phyloP scores from a whole-genome alignment of 1,284 basidiomycete genomes.

The Austroboletus olivaceoglutinosus region DNA sequence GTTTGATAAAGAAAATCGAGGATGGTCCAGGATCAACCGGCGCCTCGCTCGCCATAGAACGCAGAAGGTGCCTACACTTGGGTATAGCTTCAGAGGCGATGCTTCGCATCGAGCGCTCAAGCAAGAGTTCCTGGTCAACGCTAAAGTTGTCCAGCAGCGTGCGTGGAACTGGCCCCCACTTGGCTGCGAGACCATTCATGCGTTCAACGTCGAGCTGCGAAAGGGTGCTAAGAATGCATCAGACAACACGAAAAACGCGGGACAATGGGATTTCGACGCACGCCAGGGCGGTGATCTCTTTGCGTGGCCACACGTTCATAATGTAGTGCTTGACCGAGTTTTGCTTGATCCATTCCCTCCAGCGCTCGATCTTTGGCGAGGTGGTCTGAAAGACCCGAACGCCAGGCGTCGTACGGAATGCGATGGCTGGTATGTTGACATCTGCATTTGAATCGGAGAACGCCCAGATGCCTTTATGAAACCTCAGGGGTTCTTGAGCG shows the following conservation, averaged over 20 bases:
- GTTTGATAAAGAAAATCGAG: slow-evolving; percentile 1
- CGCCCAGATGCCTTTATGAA: not conserved
- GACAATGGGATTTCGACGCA: not conserved
- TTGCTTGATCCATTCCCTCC: slow-evolving; percentile 6
- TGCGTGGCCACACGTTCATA: slow-evolving; percentile 2
- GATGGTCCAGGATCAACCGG: not conserved
- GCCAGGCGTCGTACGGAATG: not conserved
- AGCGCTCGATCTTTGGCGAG: not conserved
- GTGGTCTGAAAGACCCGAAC: slow-evolving; percentile 5
- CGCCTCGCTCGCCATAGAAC: not conserved
- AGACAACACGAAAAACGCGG: not conserved
- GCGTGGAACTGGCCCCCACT: not conserved
- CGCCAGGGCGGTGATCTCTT: slow-evolving; percentile 5
- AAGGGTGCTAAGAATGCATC: not conserved
- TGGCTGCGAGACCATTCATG: slow-evolving; percentile 1
- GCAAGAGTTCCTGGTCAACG: not conserved
- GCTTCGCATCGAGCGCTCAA: not conserved
- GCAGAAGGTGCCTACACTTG: not conserved
- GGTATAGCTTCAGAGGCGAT: not conserved
- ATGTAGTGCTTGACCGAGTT: not conserved
- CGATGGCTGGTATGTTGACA: not conserved
- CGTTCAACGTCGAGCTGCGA: not conserved
- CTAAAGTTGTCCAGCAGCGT: not conserved
- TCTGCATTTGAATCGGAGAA: slow-evolving; percentile 2
- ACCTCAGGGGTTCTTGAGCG: not conserved